Conservation (phyloP, 192 early-diverging fungal species). For the Coemansia javaensis region DNA sequence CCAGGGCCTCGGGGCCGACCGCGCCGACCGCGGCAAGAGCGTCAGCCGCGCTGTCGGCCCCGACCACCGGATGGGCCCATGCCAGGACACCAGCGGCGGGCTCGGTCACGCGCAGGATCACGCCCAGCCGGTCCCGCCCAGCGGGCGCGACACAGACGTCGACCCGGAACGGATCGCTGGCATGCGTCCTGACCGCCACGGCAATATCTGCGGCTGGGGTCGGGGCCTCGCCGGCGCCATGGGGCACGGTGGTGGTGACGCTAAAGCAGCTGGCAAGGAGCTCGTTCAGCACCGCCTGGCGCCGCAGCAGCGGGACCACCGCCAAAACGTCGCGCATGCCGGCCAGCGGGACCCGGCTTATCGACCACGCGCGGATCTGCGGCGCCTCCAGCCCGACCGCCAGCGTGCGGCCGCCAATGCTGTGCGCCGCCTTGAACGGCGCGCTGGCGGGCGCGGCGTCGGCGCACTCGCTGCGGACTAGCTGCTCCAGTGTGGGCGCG, state of each 20-base stretch:
- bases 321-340: conserved; percentile 11
- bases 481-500: conserved; percentile 37
- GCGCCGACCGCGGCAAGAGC: conserved; percentile 10
- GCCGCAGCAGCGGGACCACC: conserved; percentile 25
- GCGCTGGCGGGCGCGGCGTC: neutral
- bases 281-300: conserved; percentile 44
- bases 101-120: conserved; percentile 23
- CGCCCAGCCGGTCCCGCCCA: conserved; percentile 3
- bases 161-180: conserved; percentile 46
- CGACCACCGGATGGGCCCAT: conserved; percentile 30
- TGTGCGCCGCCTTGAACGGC: neutral
- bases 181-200: conserved; percentile 17
- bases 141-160: conserved; percentile 10
- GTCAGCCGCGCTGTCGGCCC: conserved; percentile 5
- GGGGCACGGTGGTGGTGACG: no score
- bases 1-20: conserved; percentile 5
- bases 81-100: conserved; percentile 10
- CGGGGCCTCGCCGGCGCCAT: neutral
- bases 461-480: conserved; percentile 1
- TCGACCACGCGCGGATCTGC: conserved; percentile 44
- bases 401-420: neutral
- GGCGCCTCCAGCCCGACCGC: conserved; percentile 11
- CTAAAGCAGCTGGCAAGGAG: conserved; percentile 33
- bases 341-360: conserved; percentile 26
- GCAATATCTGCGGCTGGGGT: neutral